Evolutionary conservation across 208 protist genomes (phyloP), one percentile per base, ranked within the genome.

Genomic region (Balamuthia mandrillaris): DNA sequence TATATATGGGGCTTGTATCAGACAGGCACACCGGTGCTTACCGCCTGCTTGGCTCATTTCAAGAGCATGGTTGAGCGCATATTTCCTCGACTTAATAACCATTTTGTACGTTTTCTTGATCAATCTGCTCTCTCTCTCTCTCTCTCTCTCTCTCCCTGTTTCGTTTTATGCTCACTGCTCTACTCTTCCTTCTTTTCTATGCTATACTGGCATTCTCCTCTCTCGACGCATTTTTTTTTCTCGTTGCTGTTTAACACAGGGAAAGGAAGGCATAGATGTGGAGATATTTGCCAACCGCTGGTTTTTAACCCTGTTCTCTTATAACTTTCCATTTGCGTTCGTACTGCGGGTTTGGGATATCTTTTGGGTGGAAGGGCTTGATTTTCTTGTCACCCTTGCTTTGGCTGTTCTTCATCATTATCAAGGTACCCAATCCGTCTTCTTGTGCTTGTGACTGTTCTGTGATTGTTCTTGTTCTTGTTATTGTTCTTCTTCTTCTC

Each of bases 211-310:
- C n/a, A n/a, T n/a, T n/a, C n/a, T n/a, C n/a, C n/a, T n/a, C n/a
- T n/a, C n/a, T n/a, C n/a, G n/a, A n/a, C n/a, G n/a, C n/a, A n/a
- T n/a, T n/a, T 18, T 52, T 63, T 63, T 60, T 29, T 42, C 10
- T 41, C 0, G 5, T 24, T 39, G 45, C 24, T n/a, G n/a, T n/a
- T n/a, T n/a, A n/a, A n/a, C n/a, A n/a, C n/a, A 79, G 70, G 44
- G 37, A 2, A 42, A 49, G 24, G 70, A 79, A 37, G 70, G 70
- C n/a, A 79, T 79, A 21, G 58, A 42, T 14, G 70, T 79, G 10
- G 70, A 79, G 45, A 79, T 79, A 35, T 79, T 79, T 33, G 70
- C 70, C 70, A 79, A 79, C 31, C 70, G 58, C n/a, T 79, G 70
- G 70, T 79, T 79, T 39, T 58, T 79, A 49, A 79, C 70, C 5